Evolutionary conservation across 2,329 filamentous ascomycete species (phyloP), one percentile per base, ranked within the genome.

Genomic region (Colletotrichum camelliae): DNA sequence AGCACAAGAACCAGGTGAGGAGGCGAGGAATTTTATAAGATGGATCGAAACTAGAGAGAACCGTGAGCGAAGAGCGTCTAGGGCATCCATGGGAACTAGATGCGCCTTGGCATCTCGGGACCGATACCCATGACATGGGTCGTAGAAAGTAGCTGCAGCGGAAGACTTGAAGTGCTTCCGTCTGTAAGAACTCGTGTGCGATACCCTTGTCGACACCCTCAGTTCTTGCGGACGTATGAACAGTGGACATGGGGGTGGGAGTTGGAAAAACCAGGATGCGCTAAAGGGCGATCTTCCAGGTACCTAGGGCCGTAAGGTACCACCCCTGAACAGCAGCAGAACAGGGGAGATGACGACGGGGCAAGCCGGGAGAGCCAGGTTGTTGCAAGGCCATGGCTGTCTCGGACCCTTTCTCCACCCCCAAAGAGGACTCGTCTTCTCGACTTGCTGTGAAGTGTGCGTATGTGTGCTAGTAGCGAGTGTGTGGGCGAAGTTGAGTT

Each of bases 371-470:
- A 70, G 31, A 55, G 35, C 74, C 55, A 55, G 74, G 70, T 48
- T 74, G 52, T 70, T 68, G 65, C 64, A 61, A 73, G 43, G 73
- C 70, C 73, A 73, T 67, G 73, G 70, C 57, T 73, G 73, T 75
- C 70, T 75, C 70, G 73, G 73, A 75, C 73, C 73, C 70, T 75
- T 75, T 75, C 70, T 43, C 73, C 73, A 75, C 70, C 57, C n/a
- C 31, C 64, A 37, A 75, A 52, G 72, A 52, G 61, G 37, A 70
- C 37, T 75, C 60, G 72, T 74, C 60, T 61, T 24, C 60, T 71
- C 60, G 48, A 37, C 70, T 33, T 66, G n/a, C 18, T 48, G 43
- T 43, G 55, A 29, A 60, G 65, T 67, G 29, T 39, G 43, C n/a
- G 21, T 21, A 2, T 48, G 43, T 48, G 43, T 48, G 43, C 43